Percentiles rank a stretch among this genome's conserved stretches.
phyloP scores from a whole-genome alignment of 305 asterid species.

The Andrographis paniculata region DNA sequence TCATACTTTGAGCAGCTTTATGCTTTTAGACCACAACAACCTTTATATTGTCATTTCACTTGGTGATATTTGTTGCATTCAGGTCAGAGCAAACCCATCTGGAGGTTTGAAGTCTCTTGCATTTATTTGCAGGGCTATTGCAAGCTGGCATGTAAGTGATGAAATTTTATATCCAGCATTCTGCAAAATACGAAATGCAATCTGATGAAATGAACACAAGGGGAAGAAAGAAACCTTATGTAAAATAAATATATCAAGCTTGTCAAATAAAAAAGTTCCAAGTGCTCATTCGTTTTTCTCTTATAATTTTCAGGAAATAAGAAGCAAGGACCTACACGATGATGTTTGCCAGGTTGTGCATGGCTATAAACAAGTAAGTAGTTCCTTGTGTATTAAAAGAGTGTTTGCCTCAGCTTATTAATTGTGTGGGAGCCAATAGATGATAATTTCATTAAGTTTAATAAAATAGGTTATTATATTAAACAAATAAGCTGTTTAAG shows the following conservation, averaged over 20 bases:
- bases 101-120: slow-evolving; percentile 80
- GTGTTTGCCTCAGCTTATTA: too few species aligned
- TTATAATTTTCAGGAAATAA: slow-evolving; percentile 52
- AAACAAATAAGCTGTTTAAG: too few species aligned
- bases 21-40: background rate
- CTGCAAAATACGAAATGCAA: too few species aligned
- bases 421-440: too few species aligned
- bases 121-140: slow-evolving; percentile 65
- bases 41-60: slow-evolving; percentile 11
- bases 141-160: slow-evolving; percentile 86
- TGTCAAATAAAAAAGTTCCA: too few species aligned
- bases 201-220: too few species aligned
- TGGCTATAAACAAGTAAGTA: slow-evolving; percentile 74
- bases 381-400: background rate
- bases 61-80: slow-evolving; percentile 21
- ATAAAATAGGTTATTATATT: too few species aligned
- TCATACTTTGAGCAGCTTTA: too few species aligned
- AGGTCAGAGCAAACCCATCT: slow-evolving; percentile 88
- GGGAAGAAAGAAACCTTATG: too few species aligned
- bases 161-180: background rate
- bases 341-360: slow-evolving; percentile 72
- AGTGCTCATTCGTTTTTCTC: too few species aligned
- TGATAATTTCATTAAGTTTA: too few species aligned
- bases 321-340: slow-evolving; percentile 66
- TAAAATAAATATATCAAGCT: too few species aligned